Conservation (phyloP, 192 early-diverging fungal genomes). For the Coemansia sp. region DNA sequence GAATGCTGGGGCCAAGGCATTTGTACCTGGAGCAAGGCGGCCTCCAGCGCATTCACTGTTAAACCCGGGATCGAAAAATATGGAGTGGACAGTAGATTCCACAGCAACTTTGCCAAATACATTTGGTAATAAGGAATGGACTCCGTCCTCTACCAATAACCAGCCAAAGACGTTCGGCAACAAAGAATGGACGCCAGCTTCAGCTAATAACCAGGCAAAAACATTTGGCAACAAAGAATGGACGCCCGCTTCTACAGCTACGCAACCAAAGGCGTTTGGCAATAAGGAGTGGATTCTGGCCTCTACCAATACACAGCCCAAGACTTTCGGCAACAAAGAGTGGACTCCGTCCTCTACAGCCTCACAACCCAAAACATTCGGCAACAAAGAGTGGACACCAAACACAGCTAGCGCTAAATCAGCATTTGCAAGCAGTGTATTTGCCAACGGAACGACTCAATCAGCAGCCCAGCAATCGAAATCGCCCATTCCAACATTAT, state of each 20-base stretch:
- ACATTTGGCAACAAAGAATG: conserved; percentile 1
- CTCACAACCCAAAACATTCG: background rate
- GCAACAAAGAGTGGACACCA: too few relatives aligned
- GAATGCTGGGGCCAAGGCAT: conserved; percentile 29
- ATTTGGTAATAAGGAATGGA: conserved; percentile 27
- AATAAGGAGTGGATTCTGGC: conserved; percentile 34
- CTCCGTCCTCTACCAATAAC: conserved; percentile 2
- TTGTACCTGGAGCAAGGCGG: conserved; percentile 26
- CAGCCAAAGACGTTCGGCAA: conserved; percentile 18
- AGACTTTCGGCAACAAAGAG: too few relatives aligned
- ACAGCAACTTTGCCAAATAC: background rate
- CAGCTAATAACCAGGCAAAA: background rate
- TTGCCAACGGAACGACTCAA: too few relatives aligned
- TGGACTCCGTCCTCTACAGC: too few relatives aligned
- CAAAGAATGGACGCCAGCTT: conserved; percentile 35
- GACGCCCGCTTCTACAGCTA: background rate
- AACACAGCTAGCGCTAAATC: too few relatives aligned
- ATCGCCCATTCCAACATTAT: conserved; percentile 26
- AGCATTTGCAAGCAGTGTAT: too few relatives aligned
- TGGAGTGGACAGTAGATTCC: conserved; percentile 4
- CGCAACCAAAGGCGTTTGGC: conserved; percentile 8
- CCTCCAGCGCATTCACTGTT: background rate
- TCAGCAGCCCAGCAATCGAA: background rate
- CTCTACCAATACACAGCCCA: too few relatives aligned
- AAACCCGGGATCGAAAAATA: background rate